phyloP scores from a whole-genome alignment of 2,329 filamentous ascomycete species.

The Colletotrichum liaoningense region DNA sequence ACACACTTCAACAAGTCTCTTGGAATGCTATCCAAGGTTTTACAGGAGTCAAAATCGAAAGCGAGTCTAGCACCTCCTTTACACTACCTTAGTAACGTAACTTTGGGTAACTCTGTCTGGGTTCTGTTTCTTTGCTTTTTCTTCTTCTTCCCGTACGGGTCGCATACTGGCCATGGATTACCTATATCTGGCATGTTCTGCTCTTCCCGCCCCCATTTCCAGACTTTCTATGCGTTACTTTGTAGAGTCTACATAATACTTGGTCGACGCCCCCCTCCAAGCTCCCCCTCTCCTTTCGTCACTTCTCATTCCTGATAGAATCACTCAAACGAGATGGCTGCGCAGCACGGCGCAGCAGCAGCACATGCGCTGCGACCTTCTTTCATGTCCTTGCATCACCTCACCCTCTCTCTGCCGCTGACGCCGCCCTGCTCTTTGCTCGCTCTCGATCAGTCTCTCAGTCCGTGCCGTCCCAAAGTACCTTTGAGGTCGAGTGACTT shows the following conservation, averaged over 20 bases:
- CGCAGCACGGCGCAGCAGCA: slow-evolving; percentile 18
- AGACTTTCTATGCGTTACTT: too few species aligned
- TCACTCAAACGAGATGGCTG: slow-evolving; percentile 31
- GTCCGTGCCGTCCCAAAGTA: slow-evolving; percentile 9
- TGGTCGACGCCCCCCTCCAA: not conserved
- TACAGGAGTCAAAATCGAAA: not conserved
- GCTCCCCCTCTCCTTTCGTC: not conserved
- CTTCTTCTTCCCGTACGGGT: not conserved
- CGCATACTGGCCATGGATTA: not conserved
- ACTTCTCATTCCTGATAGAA: slow-evolving; percentile 31
- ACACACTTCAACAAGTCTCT: too few species aligned
- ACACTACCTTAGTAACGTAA: too few species aligned
- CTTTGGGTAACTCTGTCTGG: not conserved
- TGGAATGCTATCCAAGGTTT: not conserved
- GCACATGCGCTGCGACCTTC: slow-evolving; percentile 25
- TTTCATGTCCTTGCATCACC: not conserved
- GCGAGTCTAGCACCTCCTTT: not conserved
- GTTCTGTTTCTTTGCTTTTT: slow-evolving; percentile 6
- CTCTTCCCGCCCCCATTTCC: slow-evolving; percentile 1
- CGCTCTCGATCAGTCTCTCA: not conserved
- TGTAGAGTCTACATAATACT: not conserved
- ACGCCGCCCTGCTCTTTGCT: not conserved
- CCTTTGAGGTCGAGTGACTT: slow-evolving; percentile 26
- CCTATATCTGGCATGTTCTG: slow-evolving; percentile 22
- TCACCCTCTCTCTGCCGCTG: not conserved